Evolutionary conservation across 208 protist species (phyloP).

Genomic region (Strigomonas culicis): DNA sequence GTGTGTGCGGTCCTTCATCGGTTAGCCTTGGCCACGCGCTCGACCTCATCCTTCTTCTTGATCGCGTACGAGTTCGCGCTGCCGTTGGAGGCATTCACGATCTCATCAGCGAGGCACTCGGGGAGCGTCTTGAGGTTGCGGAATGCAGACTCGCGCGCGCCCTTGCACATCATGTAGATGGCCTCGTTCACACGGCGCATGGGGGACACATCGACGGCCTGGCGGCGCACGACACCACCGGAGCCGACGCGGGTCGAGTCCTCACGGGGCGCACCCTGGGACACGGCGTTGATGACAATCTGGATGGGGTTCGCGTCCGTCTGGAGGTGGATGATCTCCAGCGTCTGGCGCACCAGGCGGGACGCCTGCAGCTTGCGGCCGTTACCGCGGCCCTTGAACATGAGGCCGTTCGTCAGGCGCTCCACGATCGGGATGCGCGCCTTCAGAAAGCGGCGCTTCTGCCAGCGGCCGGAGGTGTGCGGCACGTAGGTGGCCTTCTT

Average conservation of each 20-base stretch:
- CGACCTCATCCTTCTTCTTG: slow-evolving; percentile 99
- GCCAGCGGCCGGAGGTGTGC: slow-evolving; percentile 98
- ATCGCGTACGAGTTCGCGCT: slow-evolving; percentile 99
- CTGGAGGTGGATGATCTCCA: slow-evolving; percentile 99
- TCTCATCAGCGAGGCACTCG: slow-evolving; percentile 99
- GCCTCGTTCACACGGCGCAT: slow-evolving; percentile 99
- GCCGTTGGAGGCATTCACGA: slow-evolving; percentile 98
- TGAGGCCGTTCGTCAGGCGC: slow-evolving; percentile 96
- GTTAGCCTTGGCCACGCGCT: slow-evolving; percentile 99
- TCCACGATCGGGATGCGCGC: slow-evolving; percentile 94
- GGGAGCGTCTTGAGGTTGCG: slow-evolving; percentile 99
- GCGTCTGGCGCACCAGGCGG: slow-evolving; percentile 98
- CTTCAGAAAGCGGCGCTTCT: slow-evolving; percentile 99
- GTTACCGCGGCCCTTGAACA: slow-evolving; percentile 99
- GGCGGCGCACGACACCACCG: slow-evolving; percentile 98
- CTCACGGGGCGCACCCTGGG: slow-evolving; percentile 99
- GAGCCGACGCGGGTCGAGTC: slow-evolving; percentile 99
- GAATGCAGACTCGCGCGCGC: slow-evolving; percentile 98
- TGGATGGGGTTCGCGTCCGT: slow-evolving; percentile 99
- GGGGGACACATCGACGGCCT: slow-evolving; percentile 99
- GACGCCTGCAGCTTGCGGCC: slow-evolving; percentile 99
- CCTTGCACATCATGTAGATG: slow-evolving; percentile 97
- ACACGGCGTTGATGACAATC: slow-evolving; percentile 98
- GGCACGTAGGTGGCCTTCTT: slow-evolving; percentile 96
- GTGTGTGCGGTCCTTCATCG: slow-evolving; percentile 84